Conservation (phyloP, 192 early-diverging fungal species). For the Lobosporangium transversale region DNA sequence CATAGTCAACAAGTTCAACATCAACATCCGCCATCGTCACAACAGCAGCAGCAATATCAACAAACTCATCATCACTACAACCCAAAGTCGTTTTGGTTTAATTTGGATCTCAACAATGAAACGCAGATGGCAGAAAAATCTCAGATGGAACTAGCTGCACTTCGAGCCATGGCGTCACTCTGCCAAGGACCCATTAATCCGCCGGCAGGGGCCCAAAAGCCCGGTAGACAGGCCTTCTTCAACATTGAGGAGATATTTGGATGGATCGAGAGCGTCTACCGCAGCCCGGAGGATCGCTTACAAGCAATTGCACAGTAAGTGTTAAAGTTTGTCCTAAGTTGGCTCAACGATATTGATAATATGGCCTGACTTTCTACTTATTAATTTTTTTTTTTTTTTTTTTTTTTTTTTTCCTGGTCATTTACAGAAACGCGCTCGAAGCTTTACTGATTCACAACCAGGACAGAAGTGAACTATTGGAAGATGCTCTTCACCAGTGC, state of each 20-base stretch:
- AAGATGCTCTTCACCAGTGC: conserved; percentile 74
- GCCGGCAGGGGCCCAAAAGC: conserved; percentile 11
- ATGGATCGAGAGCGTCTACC: conserved; percentile 75
- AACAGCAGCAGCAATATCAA: no score
- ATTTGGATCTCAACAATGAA: conserved; percentile 71
- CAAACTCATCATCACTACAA: no score
- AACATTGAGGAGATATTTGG: conserved; percentile 62
- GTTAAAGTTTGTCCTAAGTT: not conserved
- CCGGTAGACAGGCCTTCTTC: conserved; percentile 51
- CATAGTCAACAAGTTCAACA: no score
- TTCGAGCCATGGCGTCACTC: conserved; percentile 91
- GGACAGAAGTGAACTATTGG: conserved; percentile 64
- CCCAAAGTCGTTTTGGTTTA: conserved; percentile 72
- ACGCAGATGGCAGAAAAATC: conserved; percentile 82
- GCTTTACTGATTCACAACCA: conserved; percentile 73
- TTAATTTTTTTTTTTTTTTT: not conserved
- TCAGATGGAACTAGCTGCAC: conserved; percentile 77
- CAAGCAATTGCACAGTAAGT: conserved; percentile 65
- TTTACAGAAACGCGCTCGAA: conserved; percentile 69
- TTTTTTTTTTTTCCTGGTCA: conserved; percentile 50
- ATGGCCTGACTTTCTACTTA: not conserved
- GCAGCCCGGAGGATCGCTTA: conserved; percentile 62
- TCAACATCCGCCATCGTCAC: no score
- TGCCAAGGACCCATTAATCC: conserved; percentile 65
- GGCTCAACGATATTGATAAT: not conserved